phyloP scores from a whole-genome alignment of 1,139 yeast species.

The Candida sojae region DNA sequence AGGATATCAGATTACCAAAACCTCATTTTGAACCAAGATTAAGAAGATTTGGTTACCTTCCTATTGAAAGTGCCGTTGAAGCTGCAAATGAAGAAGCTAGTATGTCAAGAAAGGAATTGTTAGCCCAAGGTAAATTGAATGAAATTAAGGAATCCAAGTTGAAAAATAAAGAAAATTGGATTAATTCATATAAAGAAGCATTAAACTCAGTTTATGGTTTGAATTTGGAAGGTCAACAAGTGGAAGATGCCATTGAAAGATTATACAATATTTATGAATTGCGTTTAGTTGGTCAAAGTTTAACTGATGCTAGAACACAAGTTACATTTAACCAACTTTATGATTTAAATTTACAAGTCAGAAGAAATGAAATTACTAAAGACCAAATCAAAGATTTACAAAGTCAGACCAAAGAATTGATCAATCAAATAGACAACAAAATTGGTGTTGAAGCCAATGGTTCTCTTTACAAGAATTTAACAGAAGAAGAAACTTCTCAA shows the following conservation, averaged over 20 bases:
- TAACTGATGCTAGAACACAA: conserved; percentile 61
- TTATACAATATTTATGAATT: conserved; percentile 45
- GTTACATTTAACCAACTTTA: conserved; percentile 54
- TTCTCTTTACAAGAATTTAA: conserved; percentile 22
- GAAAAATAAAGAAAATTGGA: conserved; percentile 20
- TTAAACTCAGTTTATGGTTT: conserved; percentile 22
- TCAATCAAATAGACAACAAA: conserved; percentile 2
- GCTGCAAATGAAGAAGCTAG: conserved; percentile 59
- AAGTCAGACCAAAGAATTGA: conserved; percentile 1
- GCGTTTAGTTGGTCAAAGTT: conserved; percentile 23
- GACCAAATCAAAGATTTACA: conserved; percentile 30
- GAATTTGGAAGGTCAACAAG: conserved; percentile 34
- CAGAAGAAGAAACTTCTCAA: conserved; percentile 19
- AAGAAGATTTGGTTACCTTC: conserved; percentile 78
- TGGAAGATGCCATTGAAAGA: conserved; percentile 48
- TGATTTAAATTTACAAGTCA: conserved; percentile 44
- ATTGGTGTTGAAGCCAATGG: conserved; percentile 33
- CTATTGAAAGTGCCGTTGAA: conserved; percentile 49
- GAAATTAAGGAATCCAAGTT: conserved; percentile 33
- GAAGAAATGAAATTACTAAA: conserved; percentile 38
- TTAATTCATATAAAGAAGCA: conserved; percentile 17
- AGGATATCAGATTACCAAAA: conserved; percentile 70
- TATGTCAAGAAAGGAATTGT: conserved; percentile 63
- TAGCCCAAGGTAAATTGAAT: conserved; percentile 54
- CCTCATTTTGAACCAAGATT: conserved; percentile 87